Evolutionary conservation across 2,329 filamentous ascomycete genomes (phyloP), one percentile per base, ranked within the genome.

Genomic region (Xylaria hypoxylon): DNA sequence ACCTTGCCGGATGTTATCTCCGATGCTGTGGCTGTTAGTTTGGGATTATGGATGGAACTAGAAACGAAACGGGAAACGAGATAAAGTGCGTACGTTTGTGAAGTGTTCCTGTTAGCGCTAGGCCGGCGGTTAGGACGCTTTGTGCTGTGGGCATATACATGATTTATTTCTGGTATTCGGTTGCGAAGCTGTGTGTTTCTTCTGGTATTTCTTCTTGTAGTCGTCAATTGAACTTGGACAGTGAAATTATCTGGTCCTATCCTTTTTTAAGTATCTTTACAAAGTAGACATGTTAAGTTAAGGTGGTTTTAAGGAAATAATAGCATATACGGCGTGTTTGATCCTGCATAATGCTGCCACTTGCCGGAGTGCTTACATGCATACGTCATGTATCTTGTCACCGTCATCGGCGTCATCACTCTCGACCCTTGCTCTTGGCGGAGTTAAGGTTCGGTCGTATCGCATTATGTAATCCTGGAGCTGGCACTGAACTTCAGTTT

Each of bases 1-100:
- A 83, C 72, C 19, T 74, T 77, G 64, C 81, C 81, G 15, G 77
- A 72, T 26, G 73, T 33, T 35, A 80, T 64, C 13, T 72, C 71
- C 5, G 67, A 66, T 19, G 72, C 73, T 77, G 59, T 42, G 5
- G 13, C 26, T 4, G 19, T 35, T n/a, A 40, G 40, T 35, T 5
- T 7, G 22, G n/a, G 26, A 4, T 5, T n/a, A 5, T 26, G 6
- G 44, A 26, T 31, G 19, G n/a, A 8, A 26, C 28, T 13, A 6
- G 62, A 31, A 15, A 24, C 33, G 33, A 35, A 31, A 31, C 10
- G 38, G 33, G 33, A 35, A 31, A 31, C 10, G 38, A 24, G 10
- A 3, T 6, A 22, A 64, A 35, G 5, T 33, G 5, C 75, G 8
- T 69, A 77, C 75, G 68, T 47, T 72, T 67, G 17, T 44, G 69